Evolutionary conservation across 306 rosid genomes (phyloP), one percentile per base, ranked within the genome.

Genomic region (Sicyos baderoa): DNA sequence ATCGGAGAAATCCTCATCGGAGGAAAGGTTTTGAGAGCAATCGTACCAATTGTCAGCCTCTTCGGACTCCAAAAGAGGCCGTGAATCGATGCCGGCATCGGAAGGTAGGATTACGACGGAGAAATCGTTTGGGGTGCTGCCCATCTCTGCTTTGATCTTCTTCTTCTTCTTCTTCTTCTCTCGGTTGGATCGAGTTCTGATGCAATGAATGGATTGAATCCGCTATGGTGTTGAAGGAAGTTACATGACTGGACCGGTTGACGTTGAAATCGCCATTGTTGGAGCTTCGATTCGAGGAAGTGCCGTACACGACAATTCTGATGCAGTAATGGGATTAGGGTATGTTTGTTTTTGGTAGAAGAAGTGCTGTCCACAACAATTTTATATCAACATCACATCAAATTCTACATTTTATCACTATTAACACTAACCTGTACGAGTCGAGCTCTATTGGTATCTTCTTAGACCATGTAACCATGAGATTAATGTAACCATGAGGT

Each of bases 1-100:
- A 79, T 93, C 97, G 48, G 91, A 90, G 82, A 93, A 93, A 73
- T 93, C 99, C 70, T 93, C 99, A 58, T 93, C 91, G 45, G 94
- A 79, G 55, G 72, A 74, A 27, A 86, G 92, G 73, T 76, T 27
- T 61, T 87, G 96, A 32, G 94, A 72, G 71, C 99, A 93, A 9
- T 90, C 97, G 50, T 93, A 89, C 94, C 90, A 93, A 2, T 54
- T 85, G 12, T 93, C 98, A 29, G 78, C 81, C 42, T 82, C 85
- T 72, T 78, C 83, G 5, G 19, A 6, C 63, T 37, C 44, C 72
- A 93, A 75, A 72, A 93, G 86, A 12, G 96, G 99, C 50, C 99
- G 84, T 0, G 94, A 85, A 68, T 93, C 99, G 1, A 90, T 55
- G 32, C 85, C 88, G 11, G 80, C 73, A 59, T 93, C 91, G 2